A percentile compares a stretch with the other conserved stretches of the same genome.
phyloP scores from a whole-genome alignment of 306 rosid species.

The Prunus mume region DNA sequence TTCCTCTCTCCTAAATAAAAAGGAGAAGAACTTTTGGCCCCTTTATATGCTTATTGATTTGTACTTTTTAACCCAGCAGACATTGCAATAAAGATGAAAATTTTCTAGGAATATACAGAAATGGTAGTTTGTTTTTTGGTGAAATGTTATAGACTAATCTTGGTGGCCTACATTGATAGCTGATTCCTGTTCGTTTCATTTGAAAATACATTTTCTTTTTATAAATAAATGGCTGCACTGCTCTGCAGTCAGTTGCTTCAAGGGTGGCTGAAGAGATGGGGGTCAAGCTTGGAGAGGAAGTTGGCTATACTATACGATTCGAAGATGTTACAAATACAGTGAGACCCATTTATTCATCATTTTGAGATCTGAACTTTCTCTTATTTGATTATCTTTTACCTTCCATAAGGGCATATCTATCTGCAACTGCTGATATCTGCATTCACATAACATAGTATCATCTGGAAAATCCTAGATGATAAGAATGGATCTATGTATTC shows the following conservation, averaged over 20 bases:
- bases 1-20: neutral
- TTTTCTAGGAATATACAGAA: neutral
- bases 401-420: neutral
- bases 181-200: neutral
- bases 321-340: conserved; percentile 83
- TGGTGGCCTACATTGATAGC: neutral
- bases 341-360: conserved; percentile 18
- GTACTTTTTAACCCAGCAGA: neutral
- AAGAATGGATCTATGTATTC: neutral
- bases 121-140: neutral
- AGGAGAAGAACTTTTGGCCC: neutral
- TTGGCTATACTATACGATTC: conserved; percentile 91
- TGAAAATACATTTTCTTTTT: neutral
- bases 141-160: neutral
- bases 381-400: neutral
- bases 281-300: conserved; percentile 84
- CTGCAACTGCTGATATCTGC: neutral
- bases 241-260: conserved; percentile 71
- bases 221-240: neutral
- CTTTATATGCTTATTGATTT: neutral
- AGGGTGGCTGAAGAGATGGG: conserved; percentile 96
- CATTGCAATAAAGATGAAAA: neutral
- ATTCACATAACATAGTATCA: neutral
- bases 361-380: neutral
- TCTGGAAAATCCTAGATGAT: neutral